A percentile compares a stretch with the other conserved stretches of the same genome.
Evolutionary conservation across 352 stramenopile genomes (phyloP).

Genomic region (Thalassiosira mediterranea): DNA sequence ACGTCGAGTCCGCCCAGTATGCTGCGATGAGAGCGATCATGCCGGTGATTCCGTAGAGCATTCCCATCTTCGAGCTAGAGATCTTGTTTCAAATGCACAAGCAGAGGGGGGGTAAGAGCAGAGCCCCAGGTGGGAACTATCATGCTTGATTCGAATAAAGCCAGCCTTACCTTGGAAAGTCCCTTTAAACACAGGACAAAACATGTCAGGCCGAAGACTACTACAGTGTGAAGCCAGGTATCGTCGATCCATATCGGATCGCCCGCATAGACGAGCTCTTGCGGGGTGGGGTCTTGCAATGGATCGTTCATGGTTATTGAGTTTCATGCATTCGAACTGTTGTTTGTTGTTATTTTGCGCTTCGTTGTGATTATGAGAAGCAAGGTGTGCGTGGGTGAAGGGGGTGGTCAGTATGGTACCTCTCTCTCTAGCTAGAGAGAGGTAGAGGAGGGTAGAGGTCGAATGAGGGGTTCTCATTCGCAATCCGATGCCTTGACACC

Average conservation of each 20-base stretch:
- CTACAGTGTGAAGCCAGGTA: conserved; percentile 61
- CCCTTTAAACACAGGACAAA: conserved; percentile 69
- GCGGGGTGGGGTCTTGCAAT: too few relatives aligned
- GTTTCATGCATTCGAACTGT: too few relatives aligned
- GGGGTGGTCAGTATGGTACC: too few relatives aligned
- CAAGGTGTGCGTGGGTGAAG: too few relatives aligned
- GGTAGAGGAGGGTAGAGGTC: too few relatives aligned
- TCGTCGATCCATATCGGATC: conserved; percentile 50
- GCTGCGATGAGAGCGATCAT: conserved; percentile 53
- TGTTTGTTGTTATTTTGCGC: too few relatives aligned
- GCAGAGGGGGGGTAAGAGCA: neutral
- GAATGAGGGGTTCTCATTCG: too few relatives aligned
- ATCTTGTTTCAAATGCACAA: neutral
- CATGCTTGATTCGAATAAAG: neutral
- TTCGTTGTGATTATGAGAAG: too few relatives aligned
- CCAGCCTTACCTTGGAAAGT: conserved; percentile 51
- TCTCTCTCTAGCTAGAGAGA: too few relatives aligned
- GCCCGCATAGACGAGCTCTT: too few relatives aligned
- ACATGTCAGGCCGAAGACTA: conserved; percentile 61
- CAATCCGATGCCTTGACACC: too few relatives aligned
- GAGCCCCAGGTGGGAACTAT: neutral
- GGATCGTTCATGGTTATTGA: too few relatives aligned
- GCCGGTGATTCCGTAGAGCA: conserved; percentile 62
- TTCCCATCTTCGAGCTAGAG: conserved; percentile 10
- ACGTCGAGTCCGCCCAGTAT: conserved; percentile 61